Evolutionary conservation across 2,329 filamentous ascomycete species (phyloP), one percentile per base, ranked within the genome.

Genomic region (Peltaster fructicola): DNA sequence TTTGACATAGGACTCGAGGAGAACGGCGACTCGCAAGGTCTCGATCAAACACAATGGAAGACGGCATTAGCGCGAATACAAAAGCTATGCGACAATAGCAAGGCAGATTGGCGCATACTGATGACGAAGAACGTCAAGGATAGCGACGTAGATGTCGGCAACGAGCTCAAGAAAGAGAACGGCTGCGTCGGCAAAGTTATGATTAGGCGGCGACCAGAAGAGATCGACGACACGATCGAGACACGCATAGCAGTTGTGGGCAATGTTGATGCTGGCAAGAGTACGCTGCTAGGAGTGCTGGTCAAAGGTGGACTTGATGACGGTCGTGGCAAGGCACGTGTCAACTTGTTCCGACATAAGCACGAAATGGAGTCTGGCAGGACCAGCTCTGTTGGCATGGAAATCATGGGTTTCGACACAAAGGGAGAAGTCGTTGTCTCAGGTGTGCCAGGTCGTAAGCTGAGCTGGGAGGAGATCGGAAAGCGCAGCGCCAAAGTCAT

Each of bases 401-500:
- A 98, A 51, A 95, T 95, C 33, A 82, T 95, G 75, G 88, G 88
- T 2, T 98, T 93, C 40, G 82, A 95, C 50, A 81, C 76, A 24
- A 65, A 67, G 27, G 85, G 88, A 14, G 69, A 84, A 14, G 75
- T 92, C 14, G 67, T 95, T 9, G 68, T 72, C 9, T 85, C 79
- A 18, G 76, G 76, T 30, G 76, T 74, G 1, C 78, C 84, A 2
- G 85, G 82, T 1, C 69, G 88, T 48, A 80, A 75, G 54, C 59
- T 95, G 16, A 85, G 84, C 4, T 98, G 88, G 88, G 85, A 93
- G 50, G 88, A 98, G 50, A 93, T 98, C 45, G 88, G 88, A 26
- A 81, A 78, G 52, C 76, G 82, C 37, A 90, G 81, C 41, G 68
- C 85, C 24, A 98, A 98, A 60, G 84, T 98, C 25, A 93, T 95